A percentile compares a stretch with the other conserved stretches of the same genome.
Evolutionary conservation across 352 stramenopile species (phyloP).

Genomic region (Phytophthora pluvialis): DNA sequence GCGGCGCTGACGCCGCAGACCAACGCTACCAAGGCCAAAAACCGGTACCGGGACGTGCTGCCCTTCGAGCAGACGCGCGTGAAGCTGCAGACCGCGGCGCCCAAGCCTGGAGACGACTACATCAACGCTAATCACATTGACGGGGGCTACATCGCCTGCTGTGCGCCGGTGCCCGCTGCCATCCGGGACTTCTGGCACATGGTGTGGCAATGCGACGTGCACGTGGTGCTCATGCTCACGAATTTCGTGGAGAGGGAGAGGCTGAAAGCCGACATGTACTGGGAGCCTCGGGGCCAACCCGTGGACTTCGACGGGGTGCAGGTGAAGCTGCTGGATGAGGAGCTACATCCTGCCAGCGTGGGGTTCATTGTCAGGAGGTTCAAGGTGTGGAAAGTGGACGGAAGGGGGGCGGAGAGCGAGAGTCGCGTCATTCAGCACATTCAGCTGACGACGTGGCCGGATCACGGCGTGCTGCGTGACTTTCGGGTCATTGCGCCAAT

Average conservation of each 20-base stretch:
- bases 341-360: conserved; percentile 30
- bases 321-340: conserved; percentile 56
- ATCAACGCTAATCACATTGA: conserved; percentile 81
- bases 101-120: conserved; percentile 49
- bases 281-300: conserved; percentile 48
- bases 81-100: conserved; percentile 33
- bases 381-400: conserved; percentile 46
- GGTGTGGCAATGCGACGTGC: conserved; percentile 77
- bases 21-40: conserved; percentile 71
- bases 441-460: conserved; percentile 82
- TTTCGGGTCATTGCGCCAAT: conserved; percentile 77
- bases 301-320: conserved; percentile 64
- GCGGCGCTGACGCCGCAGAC: conserved; percentile 65
- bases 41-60: conserved; percentile 80
- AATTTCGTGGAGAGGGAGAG: conserved; percentile 84
- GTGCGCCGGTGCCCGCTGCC: conserved; percentile 63
- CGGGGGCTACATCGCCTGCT: conserved; percentile 77
- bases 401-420: conserved; percentile 20
- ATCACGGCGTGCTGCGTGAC: conserved; percentile 78
- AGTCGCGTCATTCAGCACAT: conserved; percentile 68
- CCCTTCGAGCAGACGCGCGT: conserved; percentile 79
- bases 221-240: conserved; percentile 89
- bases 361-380: conserved; percentile 66
- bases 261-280: conserved; percentile 80
- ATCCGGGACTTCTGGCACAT: conserved; percentile 88